phyloP scores from a whole-genome alignment of 2,329 filamentous ascomycete genomes.

The Tolypocladium album region DNA sequence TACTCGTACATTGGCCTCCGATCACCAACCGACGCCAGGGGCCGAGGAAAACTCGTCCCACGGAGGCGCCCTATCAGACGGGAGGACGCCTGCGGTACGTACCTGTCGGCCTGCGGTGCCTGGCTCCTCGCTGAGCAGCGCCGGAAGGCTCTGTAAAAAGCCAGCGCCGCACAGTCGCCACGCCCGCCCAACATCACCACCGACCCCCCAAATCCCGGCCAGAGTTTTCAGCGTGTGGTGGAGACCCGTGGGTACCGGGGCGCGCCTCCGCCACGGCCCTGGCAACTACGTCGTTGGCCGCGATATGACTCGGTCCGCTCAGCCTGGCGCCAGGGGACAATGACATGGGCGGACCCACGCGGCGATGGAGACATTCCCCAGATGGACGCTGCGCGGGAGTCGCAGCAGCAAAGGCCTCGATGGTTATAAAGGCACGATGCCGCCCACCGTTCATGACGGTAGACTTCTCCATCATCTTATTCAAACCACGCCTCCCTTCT shows the following conservation, averaged over 20 bases:
- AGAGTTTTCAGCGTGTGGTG: neutral
- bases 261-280: neutral
- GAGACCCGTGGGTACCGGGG: neutral
- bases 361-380: neutral
- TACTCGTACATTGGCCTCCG: neutral
- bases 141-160: neutral
- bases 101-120: neutral
- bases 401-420: neutral
- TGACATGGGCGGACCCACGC: constrained; percentile 1
- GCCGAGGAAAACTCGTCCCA: neutral
- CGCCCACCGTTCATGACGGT: constrained; percentile 31
- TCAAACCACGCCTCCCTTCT: constrained; percentile 3
- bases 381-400: neutral
- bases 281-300: neutral
- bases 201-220: neutral
- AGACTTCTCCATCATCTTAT: constrained; percentile 10
- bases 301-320: neutral
- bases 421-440: constrained; percentile 19
- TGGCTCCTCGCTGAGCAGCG: neutral
- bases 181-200: neutral
- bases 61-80: neutral
- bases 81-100: neutral
- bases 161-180: neutral
- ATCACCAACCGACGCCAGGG: neutral
- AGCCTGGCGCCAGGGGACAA: neutral